A percentile compares a stretch with the other conserved stretches of the same genome.
Evolutionary conservation across 805 yeast genomes (phyloP).

Genomic region (Jamesozyma jinghongensis): DNA sequence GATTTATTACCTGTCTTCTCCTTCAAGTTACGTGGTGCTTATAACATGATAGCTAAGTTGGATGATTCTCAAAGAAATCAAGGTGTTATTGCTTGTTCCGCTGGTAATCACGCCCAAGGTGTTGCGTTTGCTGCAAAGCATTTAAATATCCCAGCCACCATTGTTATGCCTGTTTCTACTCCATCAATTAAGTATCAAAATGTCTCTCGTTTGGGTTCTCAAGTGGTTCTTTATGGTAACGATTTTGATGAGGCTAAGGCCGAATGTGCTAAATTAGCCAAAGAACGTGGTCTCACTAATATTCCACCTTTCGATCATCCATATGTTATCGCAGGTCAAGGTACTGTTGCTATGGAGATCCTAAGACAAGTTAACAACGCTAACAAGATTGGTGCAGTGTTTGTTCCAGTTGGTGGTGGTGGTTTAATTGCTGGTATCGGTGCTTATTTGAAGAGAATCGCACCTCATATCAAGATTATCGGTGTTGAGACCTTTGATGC

Average conservation of each 20-base stretch:
- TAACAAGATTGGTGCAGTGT: conserved; percentile 72
- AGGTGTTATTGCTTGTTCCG: conserved; percentile 97
- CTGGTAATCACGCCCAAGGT: conserved; percentile 99
- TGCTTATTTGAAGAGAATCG: conserved; percentile 82
- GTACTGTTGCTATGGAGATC: conserved; percentile 91
- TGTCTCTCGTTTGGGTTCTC: conserved; percentile 86
- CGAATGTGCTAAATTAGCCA: conserved; percentile 69
- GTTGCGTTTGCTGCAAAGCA: conserved; percentile 87
- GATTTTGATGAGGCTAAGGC: conserved; percentile 93
- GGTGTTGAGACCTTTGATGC: conserved; percentile 97
- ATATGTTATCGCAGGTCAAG: conserved; percentile 97
- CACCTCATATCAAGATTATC: conserved; percentile 93
- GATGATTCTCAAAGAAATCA: conserved; percentile 45
- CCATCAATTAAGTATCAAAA: conserved; percentile 91
- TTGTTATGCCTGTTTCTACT: conserved; percentile 96
- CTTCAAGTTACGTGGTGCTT: conserved; percentile 95
- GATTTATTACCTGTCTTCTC: conserved; percentile 92
- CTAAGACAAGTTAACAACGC: conserved; percentile 66
- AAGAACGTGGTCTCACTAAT: conserved; percentile 66
- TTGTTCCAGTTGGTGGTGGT: conserved; percentile 95
- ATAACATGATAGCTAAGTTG: conserved; percentile 89
- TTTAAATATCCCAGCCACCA: conserved; percentile 84
- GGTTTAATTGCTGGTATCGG: conserved; percentile 90
- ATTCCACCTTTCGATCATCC: conserved; percentile 99
- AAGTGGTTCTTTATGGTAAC: conserved; percentile 86